Evolutionary conservation across 1,284 basidiomycete species (phyloP).

Genomic region (Lentinula novae-zelandiae): DNA sequence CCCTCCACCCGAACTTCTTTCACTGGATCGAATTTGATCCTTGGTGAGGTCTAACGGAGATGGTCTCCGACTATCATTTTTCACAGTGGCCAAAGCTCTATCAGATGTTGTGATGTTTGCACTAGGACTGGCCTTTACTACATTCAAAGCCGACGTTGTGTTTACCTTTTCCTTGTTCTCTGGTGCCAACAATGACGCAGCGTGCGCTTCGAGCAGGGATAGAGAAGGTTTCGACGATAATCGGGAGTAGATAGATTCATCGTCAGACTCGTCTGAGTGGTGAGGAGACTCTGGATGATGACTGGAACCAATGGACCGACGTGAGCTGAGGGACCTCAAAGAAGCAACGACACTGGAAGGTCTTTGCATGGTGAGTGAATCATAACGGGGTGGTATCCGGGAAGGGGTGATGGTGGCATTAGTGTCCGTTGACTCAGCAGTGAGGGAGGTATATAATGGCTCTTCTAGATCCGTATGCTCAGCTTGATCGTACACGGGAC

Average conservation of each 20-base stretch:
- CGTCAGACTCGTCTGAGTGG: conserved; percentile 5
- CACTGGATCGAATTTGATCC: background rate
- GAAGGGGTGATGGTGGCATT: conserved; percentile 1
- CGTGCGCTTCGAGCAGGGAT: conserved; percentile 6
- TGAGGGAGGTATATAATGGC: background rate
- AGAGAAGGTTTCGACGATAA: conserved; percentile 7
- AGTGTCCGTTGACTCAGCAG: background rate
- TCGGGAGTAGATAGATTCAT: conserved; percentile 7
- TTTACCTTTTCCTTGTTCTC: background rate
- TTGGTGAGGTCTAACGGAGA: conserved; percentile 6
- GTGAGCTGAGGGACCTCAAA: background rate
- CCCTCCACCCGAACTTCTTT: background rate
- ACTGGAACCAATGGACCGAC: background rate
- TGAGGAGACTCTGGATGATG: background rate
- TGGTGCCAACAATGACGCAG: background rate
- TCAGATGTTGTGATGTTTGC: background rate
- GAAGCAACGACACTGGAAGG: conserved; percentile 1
- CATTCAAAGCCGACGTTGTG: conserved; percentile 8
- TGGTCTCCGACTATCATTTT: background rate
- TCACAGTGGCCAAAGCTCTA: background rate
- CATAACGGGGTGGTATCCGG: conserved; percentile 5
- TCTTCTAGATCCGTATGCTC: background rate
- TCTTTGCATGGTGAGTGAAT: conserved; percentile 10
- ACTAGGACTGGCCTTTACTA: conserved; percentile 1
- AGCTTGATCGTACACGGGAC: background rate